Evolutionary conservation across 2,329 filamentous ascomycete species (phyloP), one percentile per base, ranked within the genome.

Genomic region (Fusarium temperatum): DNA sequence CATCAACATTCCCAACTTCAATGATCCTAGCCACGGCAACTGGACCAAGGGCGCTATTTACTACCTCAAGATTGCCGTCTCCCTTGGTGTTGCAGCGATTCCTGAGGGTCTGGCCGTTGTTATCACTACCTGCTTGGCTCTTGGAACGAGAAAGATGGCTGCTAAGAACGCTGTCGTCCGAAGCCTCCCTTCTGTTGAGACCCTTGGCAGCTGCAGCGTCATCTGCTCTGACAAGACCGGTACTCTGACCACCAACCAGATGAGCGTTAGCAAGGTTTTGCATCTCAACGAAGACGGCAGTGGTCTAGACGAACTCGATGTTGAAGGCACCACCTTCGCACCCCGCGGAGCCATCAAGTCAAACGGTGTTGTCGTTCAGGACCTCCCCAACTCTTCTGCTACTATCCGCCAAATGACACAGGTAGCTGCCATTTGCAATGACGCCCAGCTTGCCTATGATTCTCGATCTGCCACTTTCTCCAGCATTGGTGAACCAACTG

Each of bases 141-240:
- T 99, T 38, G 96, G 97, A 77, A 99, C 97, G 9, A 92, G 96
- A 75, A 98, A 98, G 85, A 99, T 99, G 97, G 97, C 96, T 26
- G 94, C 95, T 68, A 98, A 98, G 87, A 98, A 98, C 80, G 96
- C 96, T 13, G 95, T 99, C 42, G 97, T 99, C 66, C 91, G 97
- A 83, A 98, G 95, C 81, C 86, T 99, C 78, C 96, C 96, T 26
- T 99, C 96, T 4, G 96, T 99, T 59, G 96, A 99, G 85, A 99
- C 96, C 18, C 89, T 99, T 60, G 96, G 96, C 81, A 99, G 96
- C 88, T 99, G 96, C 89, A 99, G 96, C 80, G 95, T 99, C 65
- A 98, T 99, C 82, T 99, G 97, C 87, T 99, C 97, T 8, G 96
- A 99, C 87, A 99, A 99, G 88, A 99, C 96, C 10, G 97, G 96